Base-by-base conservation (phyloP, 2,329 filamentous ascomycete genomes). In the Chaetomium olivaceum region DNA sequence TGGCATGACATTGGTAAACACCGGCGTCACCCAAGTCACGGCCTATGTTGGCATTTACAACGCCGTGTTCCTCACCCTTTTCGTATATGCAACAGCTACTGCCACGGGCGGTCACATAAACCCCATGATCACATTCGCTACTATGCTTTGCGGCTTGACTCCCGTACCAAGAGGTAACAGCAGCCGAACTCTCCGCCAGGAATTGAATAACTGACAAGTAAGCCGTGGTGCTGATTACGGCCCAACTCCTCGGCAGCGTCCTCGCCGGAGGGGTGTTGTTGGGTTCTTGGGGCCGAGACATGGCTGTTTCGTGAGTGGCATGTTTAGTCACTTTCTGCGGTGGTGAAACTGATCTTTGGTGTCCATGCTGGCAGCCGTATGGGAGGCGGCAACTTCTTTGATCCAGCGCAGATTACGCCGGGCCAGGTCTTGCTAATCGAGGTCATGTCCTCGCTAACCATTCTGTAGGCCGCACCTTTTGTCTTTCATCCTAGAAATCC, bases 391-490 rank as follows among this genome's bases (percentile, higher is more conserved):
- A 77, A 57, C 61, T 62, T 62, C 36, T 62, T 62, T 29, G 61
- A 57, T 31, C 39, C 61, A 16, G 25, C 33, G 8, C n/a, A 57
- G 43, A 76, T 81, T 2, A 73, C 74, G 0, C 67, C 77, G 1
- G 75, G 73, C 0, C 77, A 81, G 60, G 80, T 78, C 19, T 81
- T 84, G 62, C 74, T 81, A 9, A 76, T 82, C 48, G 84, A 86
- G 69, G 80, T 80, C 50, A 76, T 82, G 62, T 76, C 77, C 4
- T 78, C 76, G 4, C 73, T 80, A 58, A 74, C 76, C 4, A 58
- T 82, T 11, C 72, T 84, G 46, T 79, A 43, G n/a, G 57, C n/a
- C 14, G 4, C 8, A 51, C 58, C 66, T 48, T 16, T 48, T n/a
- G 8, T 23, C 9, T 21, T 60, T 29, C 56, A 57, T 23, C 56